Evolutionary conservation across 768 basidiomycete species (phyloP).

Genomic region (Phylloporus arenicola): DNA sequence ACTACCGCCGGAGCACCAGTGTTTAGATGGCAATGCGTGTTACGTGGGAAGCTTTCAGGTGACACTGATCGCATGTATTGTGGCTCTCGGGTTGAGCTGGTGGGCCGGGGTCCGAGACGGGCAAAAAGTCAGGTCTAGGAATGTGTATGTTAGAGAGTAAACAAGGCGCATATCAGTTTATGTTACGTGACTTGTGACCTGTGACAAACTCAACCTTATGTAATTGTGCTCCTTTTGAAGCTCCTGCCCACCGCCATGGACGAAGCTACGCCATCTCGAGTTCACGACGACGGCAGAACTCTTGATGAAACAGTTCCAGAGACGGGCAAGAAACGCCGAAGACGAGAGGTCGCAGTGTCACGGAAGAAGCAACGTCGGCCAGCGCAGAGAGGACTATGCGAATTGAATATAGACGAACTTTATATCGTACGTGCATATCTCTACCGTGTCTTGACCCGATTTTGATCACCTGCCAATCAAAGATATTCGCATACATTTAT

Average conservation of each 20-base stretch:
- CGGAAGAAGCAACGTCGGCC: too few species aligned
- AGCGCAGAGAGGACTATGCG: too few species aligned
- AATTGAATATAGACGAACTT: neutral
- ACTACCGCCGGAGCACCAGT: conserved; percentile 37
- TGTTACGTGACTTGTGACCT: too few species aligned
- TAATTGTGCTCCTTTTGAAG: too few species aligned
- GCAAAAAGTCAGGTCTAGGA: conserved; percentile 5
- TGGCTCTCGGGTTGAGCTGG: conserved; percentile 33
- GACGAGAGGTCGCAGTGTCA: too few species aligned
- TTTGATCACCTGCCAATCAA: neutral
- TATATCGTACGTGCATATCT: neutral
- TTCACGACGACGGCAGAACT: too few species aligned
- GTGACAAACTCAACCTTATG: too few species aligned
- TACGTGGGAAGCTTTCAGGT: conserved; percentile 56
- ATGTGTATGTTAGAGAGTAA: neutral
- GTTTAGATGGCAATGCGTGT: conserved; percentile 55
- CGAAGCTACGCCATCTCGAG: too few species aligned
- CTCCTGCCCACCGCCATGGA: too few species aligned
- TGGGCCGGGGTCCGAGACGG: conserved; percentile 35
- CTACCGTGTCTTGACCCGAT: conserved; percentile 30
- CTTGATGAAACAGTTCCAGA: too few species aligned
- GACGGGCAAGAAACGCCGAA: too few species aligned
- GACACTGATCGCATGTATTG: conserved; percentile 32
- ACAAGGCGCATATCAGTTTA: too few species aligned
- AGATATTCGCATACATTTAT: neutral